Evolutionary conservation across 495 filamentous ascomycete genomes (phyloP), one percentile per base, ranked within the genome.

Genomic region (Penicillium taxi): DNA sequence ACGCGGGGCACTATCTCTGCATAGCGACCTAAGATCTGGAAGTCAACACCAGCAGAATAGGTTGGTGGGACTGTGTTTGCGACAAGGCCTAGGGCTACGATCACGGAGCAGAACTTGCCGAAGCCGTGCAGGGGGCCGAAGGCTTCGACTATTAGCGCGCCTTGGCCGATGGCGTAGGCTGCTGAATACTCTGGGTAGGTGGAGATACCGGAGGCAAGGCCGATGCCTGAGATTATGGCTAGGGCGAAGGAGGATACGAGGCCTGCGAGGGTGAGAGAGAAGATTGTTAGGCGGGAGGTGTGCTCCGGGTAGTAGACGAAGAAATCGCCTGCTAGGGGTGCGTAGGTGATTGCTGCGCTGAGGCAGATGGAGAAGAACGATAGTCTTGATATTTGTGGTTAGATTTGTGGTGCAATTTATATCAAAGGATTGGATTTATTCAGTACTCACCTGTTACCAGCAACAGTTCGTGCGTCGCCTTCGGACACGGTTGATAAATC

Each of bases 31-130:
- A 84, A 63, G 32, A 81, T 69, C 47, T 84, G 80, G 51, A 77
- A 81, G 40, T 82, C 78, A 14, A 89, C 70, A 3, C 80, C 78
- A 15, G 74, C 64, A 15, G 76, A 79, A 57, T 87, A 89, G 4
- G 76, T 78, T 1, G 81, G 80, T 0, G 78, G 64, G 22, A 86
- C 70, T 22, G 74, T 72, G 52, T 89, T 89, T 20, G 81, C 74
- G 31, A 86, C 77, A 7, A 86, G 63, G 1, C 82, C 80, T 1
- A 89, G 61, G 0, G 81, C 78, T 6, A 82, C 63, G n/a, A 89
- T 53, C 1, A 86, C 80, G 13, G 73, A 70, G 53, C 79, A 82
- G 65, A 86, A 82, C 44, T 79, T 78, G 26, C 83, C 83, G 43
- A 89, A 89, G 0, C 60, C 62, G 25, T 74, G 72, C 0, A 86